Base-by-base conservation (phyloP, 768 basidiomycete genomes). In the Psilocybe azurescens region DNA sequence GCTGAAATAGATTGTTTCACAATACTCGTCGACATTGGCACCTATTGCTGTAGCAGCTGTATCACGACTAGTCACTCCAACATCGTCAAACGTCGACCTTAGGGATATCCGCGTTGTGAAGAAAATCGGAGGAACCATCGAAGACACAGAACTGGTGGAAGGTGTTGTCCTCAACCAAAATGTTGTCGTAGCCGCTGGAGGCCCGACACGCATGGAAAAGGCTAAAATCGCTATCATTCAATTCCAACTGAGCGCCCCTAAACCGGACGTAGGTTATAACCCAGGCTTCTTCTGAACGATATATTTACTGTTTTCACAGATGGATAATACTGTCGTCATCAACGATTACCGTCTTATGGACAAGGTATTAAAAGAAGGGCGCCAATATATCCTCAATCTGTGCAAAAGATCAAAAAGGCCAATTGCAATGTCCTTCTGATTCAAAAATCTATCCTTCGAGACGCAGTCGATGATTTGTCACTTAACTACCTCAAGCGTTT, bases 331-430 rank as follows among this genome's bases (percentile, higher is more conserved):
- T 4, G 95, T 99, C 48, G 91, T 99, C 55, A 98, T 99, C 69
- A 99, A 97, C 65, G 97, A 99, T 78, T 99, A 99, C 79, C 90
- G 97, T 16, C 97, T 98, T 75, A 99, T 99, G 97, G 97, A 99
- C 84, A 97, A 98, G 76, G 95, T 99, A 61, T 90, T 99, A 78
- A 99, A 99, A 77, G 97, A 99, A 77, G 97, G 97, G 60, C 91
- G 97, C 50, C 94, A 96, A 76, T 99, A 99, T 75, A 86, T 99
- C 60, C 88, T 99, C 70, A 98, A 95, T 74, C 87, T 99, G 57
- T 97, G 94, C 88, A 99, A 99, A 96, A 95, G 78, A 99, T 99
- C 78, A 99, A 99, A 77, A 98, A 97, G 79, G 90, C 95, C n/a
- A 96, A 96, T 67, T 99, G 97, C 85, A 99, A 99, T 70, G 97